phyloP scores from a whole-genome alignment of 140 eudicot genomes.

The Erigeron philadelphicus region DNA sequence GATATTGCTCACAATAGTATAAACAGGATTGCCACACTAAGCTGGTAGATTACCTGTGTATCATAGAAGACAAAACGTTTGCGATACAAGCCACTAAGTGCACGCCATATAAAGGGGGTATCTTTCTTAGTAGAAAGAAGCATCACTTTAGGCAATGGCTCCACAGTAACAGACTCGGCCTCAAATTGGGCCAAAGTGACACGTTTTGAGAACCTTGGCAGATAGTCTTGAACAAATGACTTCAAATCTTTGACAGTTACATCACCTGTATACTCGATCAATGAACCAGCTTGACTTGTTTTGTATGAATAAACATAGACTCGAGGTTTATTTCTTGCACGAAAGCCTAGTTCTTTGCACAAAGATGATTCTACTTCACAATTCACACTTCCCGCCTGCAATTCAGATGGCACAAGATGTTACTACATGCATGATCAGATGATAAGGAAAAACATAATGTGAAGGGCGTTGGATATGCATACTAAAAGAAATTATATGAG shows the following conservation, averaged over 20 bases:
- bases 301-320: slow-evolving; percentile 60
- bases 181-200: slow-evolving; percentile 45
- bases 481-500: background rate
- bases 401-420: slow-evolving; percentile 8
- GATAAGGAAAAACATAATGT: background rate
- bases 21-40: background rate
- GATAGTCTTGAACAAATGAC: slow-evolving; percentile 55
- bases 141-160: slow-evolving; percentile 61
- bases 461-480: background rate
- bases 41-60: slow-evolving; percentile 52
- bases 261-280: slow-evolving; percentile 71
- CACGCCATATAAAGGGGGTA: slow-evolving; percentile 94
- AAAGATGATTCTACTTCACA: slow-evolving; percentile 62
- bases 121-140: slow-evolving; percentile 91
- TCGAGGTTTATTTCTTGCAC: slow-evolving; percentile 53
- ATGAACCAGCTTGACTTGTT: slow-evolving; percentile 54
- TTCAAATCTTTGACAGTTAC: slow-evolving; percentile 50
- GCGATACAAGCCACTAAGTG: slow-evolving; percentile 74
- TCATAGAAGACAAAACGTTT: slow-evolving; percentile 67
- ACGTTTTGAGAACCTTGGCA: slow-evolving; percentile 81
- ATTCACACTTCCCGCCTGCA: slow-evolving; percentile 71
- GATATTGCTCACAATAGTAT: background rate
- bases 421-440: background rate
- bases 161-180: slow-evolving; percentile 28
- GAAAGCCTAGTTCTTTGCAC: slow-evolving; percentile 60